Conservation (phyloP, 805 yeast genomes). For the Ogataea thermomethanolica region DNA sequence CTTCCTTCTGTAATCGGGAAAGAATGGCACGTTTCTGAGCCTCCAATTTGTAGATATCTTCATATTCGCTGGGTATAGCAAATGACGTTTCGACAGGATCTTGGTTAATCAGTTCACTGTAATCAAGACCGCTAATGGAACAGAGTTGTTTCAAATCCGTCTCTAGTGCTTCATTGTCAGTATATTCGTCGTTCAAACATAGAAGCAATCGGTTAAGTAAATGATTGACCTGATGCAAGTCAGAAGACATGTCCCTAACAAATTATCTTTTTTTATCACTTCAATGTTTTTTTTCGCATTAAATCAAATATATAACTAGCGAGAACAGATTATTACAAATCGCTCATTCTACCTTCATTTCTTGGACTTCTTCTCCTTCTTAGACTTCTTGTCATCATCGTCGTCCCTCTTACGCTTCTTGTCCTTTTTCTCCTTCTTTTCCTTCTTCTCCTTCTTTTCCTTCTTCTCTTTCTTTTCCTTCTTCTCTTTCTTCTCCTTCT, state of each 20-base stretch:
- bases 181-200: conserved; percentile 29
- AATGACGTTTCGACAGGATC: background rate
- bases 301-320: conserved; percentile 16
- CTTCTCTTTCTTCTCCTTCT: conserved; percentile 30
- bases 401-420: conserved; percentile 9
- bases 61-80: conserved; percentile 12
- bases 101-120: conserved; percentile 1
- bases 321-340: conserved; percentile 19
- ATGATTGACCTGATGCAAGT: conserved; percentile 19
- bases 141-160: conserved; percentile 17
- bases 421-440: conserved; percentile 16
- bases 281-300: conserved; percentile 17
- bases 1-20: conserved; percentile 34
- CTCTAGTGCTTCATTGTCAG: conserved; percentile 19
- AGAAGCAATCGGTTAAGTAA: conserved; percentile 29
- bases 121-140: conserved; percentile 9
- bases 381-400: conserved; percentile 9
- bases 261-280: conserved; percentile 13
- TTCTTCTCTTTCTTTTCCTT: conserved; percentile 31
- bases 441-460: conserved; percentile 26
- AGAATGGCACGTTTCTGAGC: conserved; percentile 27
- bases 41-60: conserved; percentile 20
- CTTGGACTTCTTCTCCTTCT: conserved; percentile 21
- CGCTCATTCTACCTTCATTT: conserved; percentile 21
- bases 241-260: conserved; percentile 3